Base-by-base conservation (phyloP, 2,329 filamentous ascomycete species). In the Geoglossum cookeanum region DNA sequence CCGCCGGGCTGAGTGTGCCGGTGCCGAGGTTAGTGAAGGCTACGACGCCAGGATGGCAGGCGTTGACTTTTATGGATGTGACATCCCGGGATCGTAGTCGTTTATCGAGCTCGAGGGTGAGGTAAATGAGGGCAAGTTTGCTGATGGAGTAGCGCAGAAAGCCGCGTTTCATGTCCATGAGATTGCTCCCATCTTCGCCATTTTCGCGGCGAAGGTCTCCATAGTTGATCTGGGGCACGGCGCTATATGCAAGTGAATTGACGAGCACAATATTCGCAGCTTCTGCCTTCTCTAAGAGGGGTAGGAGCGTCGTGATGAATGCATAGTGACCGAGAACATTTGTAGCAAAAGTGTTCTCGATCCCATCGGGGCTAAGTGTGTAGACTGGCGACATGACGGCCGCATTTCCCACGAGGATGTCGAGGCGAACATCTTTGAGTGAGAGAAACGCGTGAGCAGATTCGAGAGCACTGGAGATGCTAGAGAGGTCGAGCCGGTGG, bases 301-400 rank as follows among this genome's bases (percentile, higher is more conserved):
- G 29, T 35, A 56, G 15, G 9, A 56, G 15, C 54, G 29, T 17
- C 8, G 33, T 39, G 32, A 56, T 42, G 39, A 56, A 56, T 11
- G 42, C 54, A 52, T 17, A 56, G 54, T 56, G 54, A 2, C 54
- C 54, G 29, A 56, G 54, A 2, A 32, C 29, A 6, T 56, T 56
- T 5, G 54, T 56, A 8, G 54, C 54, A 27, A 56, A 56, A 5
- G 54, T 42, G 7, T n/a, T 56, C 54, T 56, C 54, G 42, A 42
- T 17, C 7, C 54, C 54, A 15, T 56, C 54, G 8, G 22, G 33
- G 7, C n/a, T 22, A 7, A 56, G 33, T 4, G 33, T 54, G 13
- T n/a, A 37, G 5, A 17, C 22, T 9, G 15, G 22, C 8, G 33
- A 22, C n/a, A 56, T 1, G n/a, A 56, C 17, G 5, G 32, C 54